Percentiles rank a stretch among this genome's conserved stretches.
These are phyloP conservation scores for Coleophoma eucalyptorum DNA, from an alignment of 2,329 filamentous ascomycete species.

Conservation along the genomic window DNA sequence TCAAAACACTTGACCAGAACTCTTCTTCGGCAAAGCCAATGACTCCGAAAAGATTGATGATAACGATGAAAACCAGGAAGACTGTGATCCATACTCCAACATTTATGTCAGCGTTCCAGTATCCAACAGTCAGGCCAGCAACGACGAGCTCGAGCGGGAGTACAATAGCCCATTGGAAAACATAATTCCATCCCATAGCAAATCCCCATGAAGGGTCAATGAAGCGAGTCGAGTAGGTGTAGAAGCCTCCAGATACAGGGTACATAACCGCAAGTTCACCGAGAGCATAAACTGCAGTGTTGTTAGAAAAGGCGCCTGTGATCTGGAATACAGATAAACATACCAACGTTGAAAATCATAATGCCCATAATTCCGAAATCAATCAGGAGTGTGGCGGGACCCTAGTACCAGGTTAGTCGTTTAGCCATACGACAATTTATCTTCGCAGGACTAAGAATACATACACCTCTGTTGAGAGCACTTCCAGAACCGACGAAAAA, in stretches of 20 bases:
- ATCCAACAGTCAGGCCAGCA: constrained; percentile 77
- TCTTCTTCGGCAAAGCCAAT: constrained; percentile 90
- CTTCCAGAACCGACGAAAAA: constrained; percentile 80
- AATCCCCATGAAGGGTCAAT: constrained; percentile 95
- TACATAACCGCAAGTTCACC: constrained; percentile 89
- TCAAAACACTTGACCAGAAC: constrained; percentile 82
- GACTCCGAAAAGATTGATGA: constrained; percentile 85
- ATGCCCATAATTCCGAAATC: constrained; percentile 75
- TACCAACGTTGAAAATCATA: constrained; percentile 65
- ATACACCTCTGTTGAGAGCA: constrained; percentile 59
- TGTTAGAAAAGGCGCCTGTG: neutral
- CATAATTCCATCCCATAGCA: constrained; percentile 93
- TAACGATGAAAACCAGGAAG: constrained; percentile 73
- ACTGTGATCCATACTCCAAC: constrained; percentile 78
- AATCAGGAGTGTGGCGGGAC: constrained; percentile 73
- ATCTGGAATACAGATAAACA: neutral
- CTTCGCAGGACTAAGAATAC: neutral
- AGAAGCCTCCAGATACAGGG: constrained; percentile 88
- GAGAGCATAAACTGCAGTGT: constrained; percentile 69
- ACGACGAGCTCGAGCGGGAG: constrained; percentile 84
- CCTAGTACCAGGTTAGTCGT: constrained; percentile 27
- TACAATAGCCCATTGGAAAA: constrained; percentile 81
- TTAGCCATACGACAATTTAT: too few relatives aligned
- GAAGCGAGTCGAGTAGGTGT: constrained; percentile 87
- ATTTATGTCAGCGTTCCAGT: constrained; percentile 59